Evolutionary conservation across 2,329 filamentous ascomycete species (phyloP), one percentile per base, ranked within the genome.

Genomic region (Neopestalotiopsis sp.): DNA sequence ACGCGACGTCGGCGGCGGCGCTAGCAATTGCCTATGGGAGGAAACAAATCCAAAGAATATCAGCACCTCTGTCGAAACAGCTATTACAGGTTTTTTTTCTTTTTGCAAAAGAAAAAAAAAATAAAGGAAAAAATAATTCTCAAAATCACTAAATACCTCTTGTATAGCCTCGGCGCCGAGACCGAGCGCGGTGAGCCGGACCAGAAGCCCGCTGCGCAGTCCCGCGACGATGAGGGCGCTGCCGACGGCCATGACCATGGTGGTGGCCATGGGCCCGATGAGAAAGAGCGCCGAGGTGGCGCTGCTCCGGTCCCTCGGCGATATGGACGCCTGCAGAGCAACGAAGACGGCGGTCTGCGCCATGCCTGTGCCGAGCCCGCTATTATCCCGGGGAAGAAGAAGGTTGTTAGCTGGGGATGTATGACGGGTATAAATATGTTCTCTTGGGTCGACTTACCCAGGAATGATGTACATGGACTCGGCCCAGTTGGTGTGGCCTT

Each of bases 401-500:
- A 12, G n/a, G 24, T 20, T 20, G n/a, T 61, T 58, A 7, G 28
- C 13, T 38, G 28, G 30, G 13, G 34, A 4, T 28, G 3, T 28
- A 28, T 28, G 24, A 28, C 24, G 24, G 24, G 24, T 28, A 28
- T 28, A 28, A 28, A 28, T 28, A 28, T 28, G 24, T 28, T 28
- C 24, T 28, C 24, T 28, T 28, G 24, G 24, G 24, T 28, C 24
- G 24, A 34, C 65, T 67, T 30, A 67, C 65, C 65, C 65, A 5
- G 65, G 65, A 34, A 67, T 45, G 10, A 67, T 67, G 13, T 67
- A 67, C 0, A 91, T 74, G 0, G 87, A 88, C 71, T 90, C 87
- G 69, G 79, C 79, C 72, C 84, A 83, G 7, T 83, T 84, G 0
- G 88, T 91, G 40, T 88, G 71, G 0, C 89, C 90, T 12, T 86